Evolutionary conservation across 306 rosid genomes (phyloP).

Genomic region (Mimosa bimucronata): DNA sequence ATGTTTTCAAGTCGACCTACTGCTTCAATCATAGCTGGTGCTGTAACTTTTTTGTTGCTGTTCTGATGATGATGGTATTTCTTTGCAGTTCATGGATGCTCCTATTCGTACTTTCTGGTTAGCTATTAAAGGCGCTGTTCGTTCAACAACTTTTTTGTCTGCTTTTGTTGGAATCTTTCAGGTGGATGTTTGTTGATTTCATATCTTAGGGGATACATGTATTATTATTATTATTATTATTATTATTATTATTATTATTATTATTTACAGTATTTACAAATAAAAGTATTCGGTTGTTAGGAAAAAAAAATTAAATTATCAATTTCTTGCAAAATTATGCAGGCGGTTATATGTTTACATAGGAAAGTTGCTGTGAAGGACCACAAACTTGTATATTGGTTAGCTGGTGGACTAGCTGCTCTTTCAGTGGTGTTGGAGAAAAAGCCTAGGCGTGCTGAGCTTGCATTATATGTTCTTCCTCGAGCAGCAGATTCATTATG

Average conservation of each 20-base stretch:
- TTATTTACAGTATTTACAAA: no score
- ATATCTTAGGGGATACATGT: slow-evolving; percentile 27
- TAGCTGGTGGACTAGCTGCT: slow-evolving; percentile 84
- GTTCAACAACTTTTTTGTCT: slow-evolving; percentile 89
- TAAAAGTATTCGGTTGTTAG: no score
- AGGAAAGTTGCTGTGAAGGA: slow-evolving; percentile 83
- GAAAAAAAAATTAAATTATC: slow-evolving; percentile 12
- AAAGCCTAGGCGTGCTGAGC: slow-evolving; percentile 90
- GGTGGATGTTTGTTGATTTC: slow-evolving; percentile 47
- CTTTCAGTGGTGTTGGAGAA: slow-evolving; percentile 90
- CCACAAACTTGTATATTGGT: slow-evolving; percentile 93
- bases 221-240: neutral
- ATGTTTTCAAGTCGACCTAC: slow-evolving; percentile 1
- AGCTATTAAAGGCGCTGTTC: slow-evolving; percentile 78
- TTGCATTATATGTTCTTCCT: slow-evolving; percentile 97
- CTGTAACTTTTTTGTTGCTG: slow-evolving; percentile 10
- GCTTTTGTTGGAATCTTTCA: slow-evolving; percentile 95
- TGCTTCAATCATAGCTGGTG: neutral
- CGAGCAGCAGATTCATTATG: slow-evolving; percentile 92
- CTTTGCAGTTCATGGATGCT: slow-evolving; percentile 72
- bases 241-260: no score
- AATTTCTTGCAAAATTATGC: slow-evolving; percentile 44
- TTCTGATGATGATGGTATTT: slow-evolving; percentile 30
- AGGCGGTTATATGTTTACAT: slow-evolving; percentile 88
- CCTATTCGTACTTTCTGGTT: slow-evolving; percentile 83